Conservation (phyloP, 805 yeast species). For the Cyberlindnera nakhonratchasimensis region DNA sequence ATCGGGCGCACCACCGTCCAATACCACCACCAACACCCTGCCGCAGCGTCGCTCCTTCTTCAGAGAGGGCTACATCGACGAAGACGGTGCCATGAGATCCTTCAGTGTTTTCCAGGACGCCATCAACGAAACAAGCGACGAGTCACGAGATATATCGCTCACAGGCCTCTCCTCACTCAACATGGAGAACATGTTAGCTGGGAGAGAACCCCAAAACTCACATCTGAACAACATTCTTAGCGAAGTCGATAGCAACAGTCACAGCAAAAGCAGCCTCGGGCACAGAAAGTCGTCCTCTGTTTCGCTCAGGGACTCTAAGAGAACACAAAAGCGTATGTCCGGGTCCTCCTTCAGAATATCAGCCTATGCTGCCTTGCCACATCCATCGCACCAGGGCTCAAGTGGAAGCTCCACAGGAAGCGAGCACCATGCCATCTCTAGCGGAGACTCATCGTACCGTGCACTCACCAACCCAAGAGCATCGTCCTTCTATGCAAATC, state of each 20-base stretch:
- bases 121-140: constrained; percentile 24
- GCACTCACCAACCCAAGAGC: constrained; percentile 1
- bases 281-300: constrained; percentile 7
- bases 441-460: constrained; percentile 1
- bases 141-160: constrained; percentile 20
- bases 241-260: constrained; percentile 15
- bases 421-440: not conserved
- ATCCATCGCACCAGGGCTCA: not conserved
- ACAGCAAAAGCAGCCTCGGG: not conserved
- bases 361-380: constrained; percentile 5
- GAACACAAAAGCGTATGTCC: constrained; percentile 8
- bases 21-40: not conserved
- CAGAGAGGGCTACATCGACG: constrained; percentile 27
- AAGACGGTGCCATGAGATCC: constrained; percentile 20
- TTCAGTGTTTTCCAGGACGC: constrained; percentile 26
- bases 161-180: constrained; percentile 21
- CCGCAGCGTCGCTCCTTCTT: constrained; percentile 21
- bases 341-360: constrained; percentile 10
- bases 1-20: constrained; percentile 3
- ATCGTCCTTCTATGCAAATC: constrained; percentile 1
- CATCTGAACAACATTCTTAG: constrained; percentile 12
- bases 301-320: constrained; percentile 7
- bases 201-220: constrained; percentile 5
- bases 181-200: constrained; percentile 11
- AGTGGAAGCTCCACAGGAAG: not conserved